Evolutionary conservation across 495 filamentous ascomycete species (phyloP).

Genomic region (Durotheca rogersii): DNA sequence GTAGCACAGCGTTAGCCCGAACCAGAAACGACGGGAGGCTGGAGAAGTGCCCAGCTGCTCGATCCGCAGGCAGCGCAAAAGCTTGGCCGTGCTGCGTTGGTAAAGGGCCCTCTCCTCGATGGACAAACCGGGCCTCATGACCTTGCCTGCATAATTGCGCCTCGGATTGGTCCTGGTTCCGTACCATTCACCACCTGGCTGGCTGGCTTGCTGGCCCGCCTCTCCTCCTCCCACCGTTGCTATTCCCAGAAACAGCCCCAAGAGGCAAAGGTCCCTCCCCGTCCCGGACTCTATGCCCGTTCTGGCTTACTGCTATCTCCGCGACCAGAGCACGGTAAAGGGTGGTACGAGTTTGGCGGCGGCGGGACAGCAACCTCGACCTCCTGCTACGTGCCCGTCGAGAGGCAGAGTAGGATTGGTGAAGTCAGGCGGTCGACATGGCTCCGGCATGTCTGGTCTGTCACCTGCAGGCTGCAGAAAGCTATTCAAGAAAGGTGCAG

Average conservation of each 20-base stretch:
- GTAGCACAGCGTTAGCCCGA: slow-evolving; percentile 20
- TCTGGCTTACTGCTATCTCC: not conserved
- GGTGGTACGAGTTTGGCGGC: not conserved
- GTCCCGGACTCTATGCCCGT: not conserved
- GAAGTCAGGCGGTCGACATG: slow-evolving; percentile 7
- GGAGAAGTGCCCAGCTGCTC: slow-evolving; percentile 6
- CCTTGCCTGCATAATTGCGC: slow-evolving; percentile 17
- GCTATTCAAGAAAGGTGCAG: slow-evolving; percentile 22
- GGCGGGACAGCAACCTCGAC: not conserved
- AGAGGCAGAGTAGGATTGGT: slow-evolving; percentile 3
- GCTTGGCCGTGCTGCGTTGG: slow-evolving; percentile 22
- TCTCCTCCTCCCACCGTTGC: not conserved
- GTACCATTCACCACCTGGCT: slow-evolving; percentile 3
- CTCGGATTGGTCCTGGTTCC: slow-evolving; percentile 1
- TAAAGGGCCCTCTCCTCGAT: slow-evolving; percentile 10
- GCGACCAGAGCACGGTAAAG: not conserved
- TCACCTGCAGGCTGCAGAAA: slow-evolving; percentile 23
- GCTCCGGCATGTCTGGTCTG: slow-evolving; percentile 10
- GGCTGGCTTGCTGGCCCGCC: slow-evolving; percentile 5
- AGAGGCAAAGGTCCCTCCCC: not conserved
- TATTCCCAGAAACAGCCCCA: not conserved
- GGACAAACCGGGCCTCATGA: slow-evolving; percentile 22
- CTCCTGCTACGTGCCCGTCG: not conserved
- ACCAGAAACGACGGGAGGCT: slow-evolving; percentile 3
- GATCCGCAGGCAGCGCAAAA: slow-evolving; percentile 18